Percentiles rank a stretch among this genome's conserved stretches.
Evolutionary conservation across 1,284 basidiomycete species (phyloP).

Genomic region (Papiliotrema laurentii): DNA sequence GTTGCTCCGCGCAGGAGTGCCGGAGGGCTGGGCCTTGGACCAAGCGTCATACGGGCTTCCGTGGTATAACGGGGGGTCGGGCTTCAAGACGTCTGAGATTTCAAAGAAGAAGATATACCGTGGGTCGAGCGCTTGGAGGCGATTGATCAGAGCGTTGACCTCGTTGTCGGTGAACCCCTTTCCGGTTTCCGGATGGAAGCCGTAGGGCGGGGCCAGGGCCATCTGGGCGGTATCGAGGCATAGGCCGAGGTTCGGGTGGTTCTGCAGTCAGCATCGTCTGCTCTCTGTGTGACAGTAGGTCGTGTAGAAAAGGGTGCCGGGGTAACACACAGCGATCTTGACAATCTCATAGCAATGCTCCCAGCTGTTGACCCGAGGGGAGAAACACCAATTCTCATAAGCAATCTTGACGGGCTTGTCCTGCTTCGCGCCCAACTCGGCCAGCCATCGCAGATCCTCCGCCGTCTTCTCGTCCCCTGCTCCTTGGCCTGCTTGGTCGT

Average conservation of each 20-base stretch:
- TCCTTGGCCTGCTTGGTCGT: slow-evolving; percentile 14
- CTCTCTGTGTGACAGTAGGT: background rate
- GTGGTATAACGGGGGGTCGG: slow-evolving; percentile 4
- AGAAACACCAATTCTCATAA: slow-evolving; percentile 24
- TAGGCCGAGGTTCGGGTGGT: slow-evolving; percentile 15
- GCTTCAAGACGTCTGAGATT: slow-evolving; percentile 15
- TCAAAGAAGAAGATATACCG: slow-evolving; percentile 17
- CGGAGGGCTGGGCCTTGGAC: background rate
- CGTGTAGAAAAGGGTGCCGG: too few species aligned
- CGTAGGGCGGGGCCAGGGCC: slow-evolving; percentile 11
- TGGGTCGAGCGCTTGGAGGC: slow-evolving; percentile 8
- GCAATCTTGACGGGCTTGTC: slow-evolving; percentile 17
- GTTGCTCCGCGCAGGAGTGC: slow-evolving; percentile 5
- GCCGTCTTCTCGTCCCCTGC: slow-evolving; percentile 7
- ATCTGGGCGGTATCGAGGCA: slow-evolving; percentile 16
- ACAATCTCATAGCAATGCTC: slow-evolving; percentile 17
- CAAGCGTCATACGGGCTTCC: slow-evolving; percentile 15
- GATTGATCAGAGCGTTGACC: background rate
- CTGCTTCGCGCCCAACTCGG: slow-evolving; percentile 9
- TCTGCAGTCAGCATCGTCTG: slow-evolving; percentile 1
- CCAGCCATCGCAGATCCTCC: slow-evolving; percentile 16
- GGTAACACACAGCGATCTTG: slow-evolving; percentile 5
- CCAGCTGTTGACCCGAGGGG: slow-evolving; percentile 7
- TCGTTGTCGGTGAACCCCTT: slow-evolving; percentile 2
- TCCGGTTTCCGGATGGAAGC: slow-evolving; percentile 8